Conservation (phyloP, 768 basidiomycete species). For the Suillus decipiens region DNA sequence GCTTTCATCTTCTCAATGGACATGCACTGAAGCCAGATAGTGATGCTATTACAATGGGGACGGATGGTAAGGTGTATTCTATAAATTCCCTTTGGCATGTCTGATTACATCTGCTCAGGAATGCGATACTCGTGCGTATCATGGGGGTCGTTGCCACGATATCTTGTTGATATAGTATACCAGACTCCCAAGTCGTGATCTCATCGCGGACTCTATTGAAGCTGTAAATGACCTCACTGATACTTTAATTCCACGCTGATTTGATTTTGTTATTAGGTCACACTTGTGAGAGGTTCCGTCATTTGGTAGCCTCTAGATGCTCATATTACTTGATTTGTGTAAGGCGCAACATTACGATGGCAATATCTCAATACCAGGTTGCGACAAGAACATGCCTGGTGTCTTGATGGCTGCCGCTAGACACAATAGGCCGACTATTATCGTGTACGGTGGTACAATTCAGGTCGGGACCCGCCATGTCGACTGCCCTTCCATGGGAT, state of each 20-base stretch:
- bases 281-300: slow-evolving; percentile 43
- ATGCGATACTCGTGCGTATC: slow-evolving; percentile 82
- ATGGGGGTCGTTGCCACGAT: not conserved
- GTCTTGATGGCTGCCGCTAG: slow-evolving; percentile 84
- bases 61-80: slow-evolving; percentile 58
- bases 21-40: slow-evolving; percentile 34
- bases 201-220: slow-evolving; percentile 91
- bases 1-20: slow-evolving; percentile 2
- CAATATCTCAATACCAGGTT: slow-evolving; percentile 85
- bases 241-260: slow-evolving; percentile 8
- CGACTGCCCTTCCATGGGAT: slow-evolving; percentile 80
- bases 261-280: slow-evolving; percentile 40
- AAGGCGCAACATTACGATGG: slow-evolving; percentile 89
- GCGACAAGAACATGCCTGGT: slow-evolving; percentile 96
- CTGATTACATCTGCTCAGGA: slow-evolving; percentile 42
- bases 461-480: slow-evolving; percentile 72
- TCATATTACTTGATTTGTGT: slow-evolving; percentile 2
- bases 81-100: slow-evolving; percentile 1
- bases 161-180: slow-evolving; percentile 5
- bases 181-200: slow-evolving; percentile 82
- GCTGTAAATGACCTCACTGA: slow-evolving; percentile 46
- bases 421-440: slow-evolving; percentile 86
- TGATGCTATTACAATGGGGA: slow-evolving; percentile 90
- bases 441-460: slow-evolving; percentile 87
- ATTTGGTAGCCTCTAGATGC: not conserved